These are phyloP conservation scores for Amanita polypyramis DNA, from an alignment of 768 basidiomycete genomes.

Conservation along the genomic window DNA sequence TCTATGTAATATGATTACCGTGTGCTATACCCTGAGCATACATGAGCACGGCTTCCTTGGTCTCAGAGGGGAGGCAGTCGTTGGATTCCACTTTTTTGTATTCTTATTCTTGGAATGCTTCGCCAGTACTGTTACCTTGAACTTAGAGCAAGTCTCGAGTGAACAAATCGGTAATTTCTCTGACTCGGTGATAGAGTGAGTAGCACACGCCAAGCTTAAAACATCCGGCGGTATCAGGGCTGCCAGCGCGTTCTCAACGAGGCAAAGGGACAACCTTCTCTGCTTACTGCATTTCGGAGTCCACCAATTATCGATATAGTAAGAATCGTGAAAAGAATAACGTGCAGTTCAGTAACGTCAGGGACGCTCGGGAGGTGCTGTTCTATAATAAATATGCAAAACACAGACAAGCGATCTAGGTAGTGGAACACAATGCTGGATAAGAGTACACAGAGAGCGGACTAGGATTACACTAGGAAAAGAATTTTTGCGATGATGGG, in stretches of 20 bases:
- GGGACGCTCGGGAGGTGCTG: background rate
- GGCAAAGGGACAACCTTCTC: background rate
- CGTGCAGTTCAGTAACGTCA: too few species aligned
- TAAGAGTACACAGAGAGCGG: background rate
- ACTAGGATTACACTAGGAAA: background rate
- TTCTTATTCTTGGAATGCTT: slow-evolving; percentile 3
- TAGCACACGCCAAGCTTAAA: background rate
- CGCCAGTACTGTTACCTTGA: background rate
- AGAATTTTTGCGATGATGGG: slow-evolving; percentile 15
- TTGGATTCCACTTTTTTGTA: slow-evolving; percentile 4
- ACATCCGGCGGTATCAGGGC: background rate
- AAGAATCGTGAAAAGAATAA: background rate
- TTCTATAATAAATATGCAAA: background rate
- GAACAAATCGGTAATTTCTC: background rate
- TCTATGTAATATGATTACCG: slow-evolving; percentile 50
- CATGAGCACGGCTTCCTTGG: background rate
- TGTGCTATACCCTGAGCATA: slow-evolving; percentile 9
- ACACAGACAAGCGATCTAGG: too few species aligned
- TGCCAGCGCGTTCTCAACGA: slow-evolving; percentile 5
- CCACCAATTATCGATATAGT: background rate
- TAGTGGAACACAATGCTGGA: too few species aligned
- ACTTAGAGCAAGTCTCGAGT: background rate
- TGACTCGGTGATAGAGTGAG: background rate
- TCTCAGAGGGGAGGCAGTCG: background rate
- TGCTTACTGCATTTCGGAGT: background rate